A percentile compares a stretch with the other conserved stretches of the same genome.
phyloP scores from a whole-genome alignment of 2,329 filamentous ascomycete species.

The Elsinoe necatrix region DNA sequence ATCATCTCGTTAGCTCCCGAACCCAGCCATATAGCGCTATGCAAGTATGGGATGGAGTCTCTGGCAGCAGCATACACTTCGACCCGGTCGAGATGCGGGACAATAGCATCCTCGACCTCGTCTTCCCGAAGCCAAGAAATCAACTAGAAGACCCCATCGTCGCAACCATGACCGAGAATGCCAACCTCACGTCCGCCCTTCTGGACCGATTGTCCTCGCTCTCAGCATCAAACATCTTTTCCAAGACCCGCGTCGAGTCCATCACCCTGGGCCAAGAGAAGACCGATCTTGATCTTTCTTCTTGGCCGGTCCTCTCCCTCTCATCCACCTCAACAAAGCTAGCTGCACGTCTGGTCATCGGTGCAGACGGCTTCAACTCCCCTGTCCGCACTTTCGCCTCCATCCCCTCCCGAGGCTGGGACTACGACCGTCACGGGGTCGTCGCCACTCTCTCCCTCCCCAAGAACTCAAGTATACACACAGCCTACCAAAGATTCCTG shows the following conservation, averaged over 20 bases:
- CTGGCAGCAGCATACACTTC: conserved; percentile 80
- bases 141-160: conserved; percentile 41
- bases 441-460: conserved; percentile 74
- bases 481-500: conserved; percentile 90
- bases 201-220: conserved; percentile 52
- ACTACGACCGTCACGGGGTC: conserved; percentile 82
- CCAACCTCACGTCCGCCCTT: conserved; percentile 75
- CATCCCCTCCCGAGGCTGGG: conserved; percentile 82
- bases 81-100: conserved; percentile 23
- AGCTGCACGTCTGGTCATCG: conserved; percentile 75
- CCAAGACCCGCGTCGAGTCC: conserved; percentile 67
- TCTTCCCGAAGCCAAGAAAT: neutral
- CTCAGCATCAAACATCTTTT: conserved; percentile 55
- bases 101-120: conserved; percentile 4
- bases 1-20: conserved; percentile 60
- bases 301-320: conserved; percentile 79
- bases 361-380: conserved; percentile 90
- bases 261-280: conserved; percentile 64
- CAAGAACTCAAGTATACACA: conserved; percentile 38
- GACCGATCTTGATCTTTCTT: conserved; percentile 61
- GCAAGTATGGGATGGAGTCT: conserved; percentile 97
- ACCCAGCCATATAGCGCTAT: conserved; percentile 89
- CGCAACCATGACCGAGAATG: conserved; percentile 94
- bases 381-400: conserved; percentile 84
- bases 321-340: conserved; percentile 55